These are phyloP conservation scores for Neonectria coccinea DNA, from an alignment of 2,329 filamentous ascomycete species.

Conservation along the genomic window DNA sequence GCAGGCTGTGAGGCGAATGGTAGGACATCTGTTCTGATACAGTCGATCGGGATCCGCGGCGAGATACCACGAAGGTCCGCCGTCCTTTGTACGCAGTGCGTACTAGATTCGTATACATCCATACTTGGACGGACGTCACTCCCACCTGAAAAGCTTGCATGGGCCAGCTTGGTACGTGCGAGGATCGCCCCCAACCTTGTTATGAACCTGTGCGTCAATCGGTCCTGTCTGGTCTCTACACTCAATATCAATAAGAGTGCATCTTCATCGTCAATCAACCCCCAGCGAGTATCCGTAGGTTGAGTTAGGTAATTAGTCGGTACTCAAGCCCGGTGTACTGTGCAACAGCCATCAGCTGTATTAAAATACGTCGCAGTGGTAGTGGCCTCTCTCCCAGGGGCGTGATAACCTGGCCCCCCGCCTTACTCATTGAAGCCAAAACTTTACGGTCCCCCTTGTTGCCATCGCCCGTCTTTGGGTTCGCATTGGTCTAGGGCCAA, in stretches of 20 bases:
- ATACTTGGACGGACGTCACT: not conserved
- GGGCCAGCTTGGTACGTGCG: constrained; percentile 10
- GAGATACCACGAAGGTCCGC: not conserved
- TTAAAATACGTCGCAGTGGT: not conserved
- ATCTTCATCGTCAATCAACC: constrained; percentile 8
- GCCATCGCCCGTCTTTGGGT: constrained; percentile 29
- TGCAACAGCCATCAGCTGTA: not conserved
- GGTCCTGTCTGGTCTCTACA: not conserved
- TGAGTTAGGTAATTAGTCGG: not conserved
- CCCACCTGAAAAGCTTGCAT: constrained; percentile 17
- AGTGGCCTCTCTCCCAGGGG: constrained; percentile 6
- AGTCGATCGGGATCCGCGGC: not conserved
- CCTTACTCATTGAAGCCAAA: constrained; percentile 27
- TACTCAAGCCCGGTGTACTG: not conserved
- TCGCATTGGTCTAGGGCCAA: constrained; percentile 31
- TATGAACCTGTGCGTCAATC: constrained; percentile 11
- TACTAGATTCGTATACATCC: constrained; percentile 3
- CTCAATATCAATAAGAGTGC: not conserved
- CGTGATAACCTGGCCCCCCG: constrained; percentile 6
- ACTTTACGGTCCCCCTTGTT: constrained; percentile 22
- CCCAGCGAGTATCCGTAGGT: not conserved
- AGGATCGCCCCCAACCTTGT: constrained; percentile 8
- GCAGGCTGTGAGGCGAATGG: not conserved
- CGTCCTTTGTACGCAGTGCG: not conserved
- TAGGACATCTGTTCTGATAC: not conserved